A percentile compares a stretch with the other conserved stretches of the same genome.
Conservation (phyloP, 208 protist genomes). For the Leishmania amazonensis region DNA sequence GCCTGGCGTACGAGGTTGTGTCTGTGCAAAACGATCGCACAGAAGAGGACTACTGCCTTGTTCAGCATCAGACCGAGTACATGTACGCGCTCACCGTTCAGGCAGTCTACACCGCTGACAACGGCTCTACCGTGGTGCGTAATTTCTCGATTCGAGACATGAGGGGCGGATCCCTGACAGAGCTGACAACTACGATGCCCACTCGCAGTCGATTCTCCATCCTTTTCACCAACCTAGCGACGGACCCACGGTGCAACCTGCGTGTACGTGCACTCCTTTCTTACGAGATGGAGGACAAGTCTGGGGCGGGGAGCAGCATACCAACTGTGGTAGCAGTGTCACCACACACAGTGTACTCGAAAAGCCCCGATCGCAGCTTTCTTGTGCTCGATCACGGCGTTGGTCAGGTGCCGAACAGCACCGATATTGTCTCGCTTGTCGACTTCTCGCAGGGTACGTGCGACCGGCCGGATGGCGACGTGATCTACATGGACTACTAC, state of each 20-base stretch:
- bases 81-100: constrained; percentile 46
- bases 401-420: not conserved
- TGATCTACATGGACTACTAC: constrained; percentile 36
- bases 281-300: not conserved
- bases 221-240: constrained; percentile 62
- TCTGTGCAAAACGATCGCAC: constrained; percentile 36
- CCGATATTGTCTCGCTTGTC: constrained; percentile 34
- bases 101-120: constrained; percentile 34
- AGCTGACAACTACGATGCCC: constrained; percentile 40
- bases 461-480: constrained; percentile 5
- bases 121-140: constrained; percentile 16
- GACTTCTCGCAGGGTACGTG: constrained; percentile 30
- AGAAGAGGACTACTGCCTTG: constrained; percentile 49
- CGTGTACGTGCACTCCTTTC: constrained; percentile 45
- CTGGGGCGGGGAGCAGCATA: not conserved
- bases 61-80: constrained; percentile 73
- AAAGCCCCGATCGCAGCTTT: constrained; percentile 26
- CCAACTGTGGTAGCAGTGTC: constrained; percentile 57
- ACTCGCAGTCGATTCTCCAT: constrained; percentile 40
- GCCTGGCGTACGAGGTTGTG: constrained; percentile 69
- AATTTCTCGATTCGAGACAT: constrained; percentile 68
- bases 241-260: constrained; percentile 43
- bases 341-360: constrained; percentile 56
- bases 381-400: constrained; percentile 55
- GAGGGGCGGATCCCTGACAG: constrained; percentile 54